Evolutionary conservation across 2,329 filamentous ascomycete species (phyloP).

Genomic region (Penicillium nordicum): DNA sequence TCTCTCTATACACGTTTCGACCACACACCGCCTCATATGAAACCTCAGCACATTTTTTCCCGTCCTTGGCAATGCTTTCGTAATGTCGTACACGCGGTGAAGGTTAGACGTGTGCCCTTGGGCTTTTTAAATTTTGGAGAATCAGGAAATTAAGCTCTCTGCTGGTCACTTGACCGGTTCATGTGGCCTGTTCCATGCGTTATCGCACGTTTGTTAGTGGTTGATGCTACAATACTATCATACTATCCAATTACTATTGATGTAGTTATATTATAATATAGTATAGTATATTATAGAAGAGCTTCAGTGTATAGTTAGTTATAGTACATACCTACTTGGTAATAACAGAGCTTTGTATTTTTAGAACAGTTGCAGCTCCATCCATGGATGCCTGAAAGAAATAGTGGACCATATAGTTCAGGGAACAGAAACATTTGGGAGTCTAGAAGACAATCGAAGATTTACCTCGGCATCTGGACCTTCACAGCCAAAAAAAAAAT

Average conservation of each 20-base stretch:
- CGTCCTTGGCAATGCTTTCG: constrained; percentile 10
- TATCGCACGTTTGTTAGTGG: background rate
- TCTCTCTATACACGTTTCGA: background rate
- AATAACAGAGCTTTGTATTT: background rate
- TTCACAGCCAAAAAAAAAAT: background rate
- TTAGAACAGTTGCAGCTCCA: constrained; percentile 9
- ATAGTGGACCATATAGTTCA: background rate
- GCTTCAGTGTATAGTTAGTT: background rate
- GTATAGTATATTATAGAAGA: no score
- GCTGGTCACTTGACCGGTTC: constrained; percentile 18
- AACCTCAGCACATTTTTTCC: background rate
- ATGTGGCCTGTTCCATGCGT: constrained; percentile 4
- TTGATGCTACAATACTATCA: background rate
- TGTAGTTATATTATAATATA: no score
- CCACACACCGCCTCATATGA: constrained; percentile 3
- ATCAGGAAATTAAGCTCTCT: background rate
- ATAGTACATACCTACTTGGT: no score
- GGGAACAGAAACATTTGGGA: background rate
- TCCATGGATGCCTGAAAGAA: constrained; percentile 3
- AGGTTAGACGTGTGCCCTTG: background rate
- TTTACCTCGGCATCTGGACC: constrained; percentile 11
- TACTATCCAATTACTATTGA: background rate
- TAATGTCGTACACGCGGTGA: constrained; percentile 15
- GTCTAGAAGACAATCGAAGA: constrained; percentile 15
- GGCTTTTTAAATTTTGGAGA: background rate